Evolutionary conservation across 441 rosid genomes (phyloP).

Genomic region (Metrosideros polymorpha): DNA sequence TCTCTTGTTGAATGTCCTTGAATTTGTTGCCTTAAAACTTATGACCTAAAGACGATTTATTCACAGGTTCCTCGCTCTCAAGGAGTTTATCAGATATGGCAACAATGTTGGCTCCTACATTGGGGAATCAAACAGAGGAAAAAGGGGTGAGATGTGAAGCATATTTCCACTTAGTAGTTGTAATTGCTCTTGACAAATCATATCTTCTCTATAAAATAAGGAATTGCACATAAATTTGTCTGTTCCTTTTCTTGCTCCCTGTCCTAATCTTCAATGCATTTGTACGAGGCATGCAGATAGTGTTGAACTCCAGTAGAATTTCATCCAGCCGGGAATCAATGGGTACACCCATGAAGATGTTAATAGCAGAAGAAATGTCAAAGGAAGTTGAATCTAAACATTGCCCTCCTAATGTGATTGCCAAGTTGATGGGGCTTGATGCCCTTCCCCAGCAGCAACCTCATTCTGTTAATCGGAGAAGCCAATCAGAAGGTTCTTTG

Average conservation of each 20-base stretch:
- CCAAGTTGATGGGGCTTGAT: conserved; percentile 97
- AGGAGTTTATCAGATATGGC: conserved; percentile 64
- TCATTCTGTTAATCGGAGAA: conserved; percentile 28
- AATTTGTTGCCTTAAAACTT: background rate
- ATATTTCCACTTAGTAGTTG: background rate
- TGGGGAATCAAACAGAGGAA: conserved; percentile 51
- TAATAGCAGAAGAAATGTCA: conserved; percentile 79
- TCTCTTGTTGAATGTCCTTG: background rate
- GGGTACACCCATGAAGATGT: conserved; percentile 75
- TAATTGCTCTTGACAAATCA: background rate
- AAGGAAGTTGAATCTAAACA: conserved; percentile 55
- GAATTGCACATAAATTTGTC: background rate
- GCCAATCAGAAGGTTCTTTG: conserved; percentile 42
- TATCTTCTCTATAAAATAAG: conserved; percentile 11
- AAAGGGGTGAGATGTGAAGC: conserved; percentile 42
- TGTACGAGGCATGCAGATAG: conserved; percentile 33
- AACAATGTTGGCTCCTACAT: conserved; percentile 36
- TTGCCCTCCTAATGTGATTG: conserved; percentile 70
- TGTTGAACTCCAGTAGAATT: conserved; percentile 56
- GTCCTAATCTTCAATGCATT: conserved; percentile 9
- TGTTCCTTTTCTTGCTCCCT: background rate
- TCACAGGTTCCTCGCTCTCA: conserved; percentile 60
- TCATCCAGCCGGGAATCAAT: conserved; percentile 41
- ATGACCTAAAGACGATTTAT: conserved; percentile 24
- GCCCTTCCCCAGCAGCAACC: conserved; percentile 52